Evolutionary conservation across 2,329 filamentous ascomycete genomes (phyloP).

Genomic region (Fusarium camptoceras): DNA sequence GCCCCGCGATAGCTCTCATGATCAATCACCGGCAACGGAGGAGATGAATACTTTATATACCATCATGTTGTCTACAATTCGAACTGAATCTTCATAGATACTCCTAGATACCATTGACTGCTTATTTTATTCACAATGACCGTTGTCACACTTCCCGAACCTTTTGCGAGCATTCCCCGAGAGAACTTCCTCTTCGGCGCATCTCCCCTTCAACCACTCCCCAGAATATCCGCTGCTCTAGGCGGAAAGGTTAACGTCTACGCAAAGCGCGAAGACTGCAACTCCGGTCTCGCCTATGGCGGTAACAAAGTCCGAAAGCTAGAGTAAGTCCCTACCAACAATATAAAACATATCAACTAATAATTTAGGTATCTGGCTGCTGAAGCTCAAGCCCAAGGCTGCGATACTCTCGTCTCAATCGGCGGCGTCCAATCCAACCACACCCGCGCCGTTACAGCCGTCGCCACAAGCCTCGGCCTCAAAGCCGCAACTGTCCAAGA

Average conservation of each 20-base stretch:
- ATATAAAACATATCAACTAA: neutral
- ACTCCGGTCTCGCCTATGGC: conserved; percentile 74
- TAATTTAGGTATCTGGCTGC: conserved; percentile 69
- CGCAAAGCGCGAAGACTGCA: conserved; percentile 79
- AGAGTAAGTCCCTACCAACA: conserved; percentile 56
- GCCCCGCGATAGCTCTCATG: conserved; percentile 34
- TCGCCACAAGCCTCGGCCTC: conserved; percentile 68
- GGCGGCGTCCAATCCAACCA: conserved; percentile 79
- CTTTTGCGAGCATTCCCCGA: conserved; percentile 72
- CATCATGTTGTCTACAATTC: neutral
- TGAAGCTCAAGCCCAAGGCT: conserved; percentile 67
- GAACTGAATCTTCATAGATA: neutral
- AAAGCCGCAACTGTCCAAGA: conserved; percentile 69
- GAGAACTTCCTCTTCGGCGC: conserved; percentile 73
- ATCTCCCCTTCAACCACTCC: conserved; percentile 75
- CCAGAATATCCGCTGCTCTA: conserved; percentile 71
- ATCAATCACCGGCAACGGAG: conserved; percentile 36
- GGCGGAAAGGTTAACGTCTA: conserved; percentile 71
- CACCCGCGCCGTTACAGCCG: conserved; percentile 74
- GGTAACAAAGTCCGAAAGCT: conserved; percentile 78
- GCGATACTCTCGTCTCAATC: conserved; percentile 73
- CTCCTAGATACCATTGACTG: conserved; percentile 7
- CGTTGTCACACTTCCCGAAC: conserved; percentile 64
- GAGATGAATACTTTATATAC: conserved; percentile 5
- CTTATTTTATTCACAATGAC: conserved; percentile 42